Evolutionary conservation across 2,329 filamentous ascomycete genomes (phyloP).

Genomic region (Magnaporthiopsis incrustans): DNA sequence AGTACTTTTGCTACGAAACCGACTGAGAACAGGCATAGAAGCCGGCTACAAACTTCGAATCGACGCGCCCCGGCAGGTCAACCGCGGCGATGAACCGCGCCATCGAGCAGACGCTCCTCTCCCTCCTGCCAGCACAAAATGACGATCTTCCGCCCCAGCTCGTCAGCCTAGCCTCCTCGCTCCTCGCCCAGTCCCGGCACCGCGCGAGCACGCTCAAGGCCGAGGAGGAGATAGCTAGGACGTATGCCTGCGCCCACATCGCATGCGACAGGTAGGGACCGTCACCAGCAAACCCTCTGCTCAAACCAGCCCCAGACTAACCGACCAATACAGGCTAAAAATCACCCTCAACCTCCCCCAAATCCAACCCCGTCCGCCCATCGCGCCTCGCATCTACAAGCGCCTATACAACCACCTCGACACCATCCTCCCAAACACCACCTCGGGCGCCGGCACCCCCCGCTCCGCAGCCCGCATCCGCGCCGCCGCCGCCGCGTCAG

Average conservation of each 20-base stretch:
- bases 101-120: slow-evolving; percentile 65
- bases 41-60: not conserved
- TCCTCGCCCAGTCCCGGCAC: slow-evolving; percentile 73
- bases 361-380: slow-evolving; percentile 67
- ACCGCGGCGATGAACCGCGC: slow-evolving; percentile 57
- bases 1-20: not conserved
- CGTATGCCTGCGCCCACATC: slow-evolving; percentile 78
- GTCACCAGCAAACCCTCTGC: not conserved
- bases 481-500: not conserved
- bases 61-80: too few relatives aligned
- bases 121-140: slow-evolving; percentile 65
- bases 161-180: slow-evolving; percentile 59
- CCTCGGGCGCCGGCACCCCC: slow-evolving; percentile 18
- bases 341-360: slow-evolving; percentile 68
- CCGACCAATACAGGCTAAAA: slow-evolving; percentile 51
- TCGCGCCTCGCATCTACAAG: slow-evolving; percentile 73
- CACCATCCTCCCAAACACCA: slow-evolving; percentile 50
- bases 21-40: not conserved
- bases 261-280: slow-evolving; percentile 68
- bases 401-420: slow-evolving; percentile 77
- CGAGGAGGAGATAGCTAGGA: slow-evolving; percentile 80
- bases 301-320: not conserved
- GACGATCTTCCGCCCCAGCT: slow-evolving; percentile 57
- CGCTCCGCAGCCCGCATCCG: slow-evolving; percentile 5
- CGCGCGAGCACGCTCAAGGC: slow-evolving; percentile 70